These are phyloP conservation scores for Neurospora africana DNA, from an alignment of 495 filamentous ascomycete genomes.

Conservation along the genomic window DNA sequence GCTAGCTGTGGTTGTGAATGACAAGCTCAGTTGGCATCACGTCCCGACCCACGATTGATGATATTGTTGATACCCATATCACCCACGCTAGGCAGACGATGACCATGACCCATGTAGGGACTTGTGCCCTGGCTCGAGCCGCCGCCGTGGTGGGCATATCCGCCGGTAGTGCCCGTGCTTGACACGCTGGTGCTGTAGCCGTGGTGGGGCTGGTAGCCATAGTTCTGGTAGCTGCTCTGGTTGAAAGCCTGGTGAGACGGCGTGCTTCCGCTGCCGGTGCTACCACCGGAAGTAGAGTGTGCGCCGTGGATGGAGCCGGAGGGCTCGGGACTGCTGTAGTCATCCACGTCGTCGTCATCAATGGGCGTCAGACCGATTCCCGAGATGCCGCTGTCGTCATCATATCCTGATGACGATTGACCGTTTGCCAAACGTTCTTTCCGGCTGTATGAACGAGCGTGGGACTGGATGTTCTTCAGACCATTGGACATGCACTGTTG, in stretches of 20 bases:
- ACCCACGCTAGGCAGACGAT: conserved; percentile 37
- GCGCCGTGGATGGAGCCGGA: conserved; percentile 10
- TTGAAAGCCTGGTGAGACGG: conserved; percentile 16
- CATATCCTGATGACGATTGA: conserved; percentile 30
- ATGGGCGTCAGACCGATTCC: conserved; percentile 40
- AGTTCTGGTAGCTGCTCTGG: conserved; percentile 9
- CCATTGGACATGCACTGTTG: conserved; percentile 47
- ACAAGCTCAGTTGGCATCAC: conserved; percentile 2
- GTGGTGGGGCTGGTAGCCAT: conserved; percentile 22
- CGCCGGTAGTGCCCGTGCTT: conserved; percentile 21
- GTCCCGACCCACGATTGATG: conserved; percentile 34
- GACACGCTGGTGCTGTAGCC: conserved; percentile 33
- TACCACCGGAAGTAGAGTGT: conserved; percentile 25
- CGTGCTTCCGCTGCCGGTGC: conserved; percentile 22
- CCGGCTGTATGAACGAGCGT: conserved; percentile 39
- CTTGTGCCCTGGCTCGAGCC: conserved; percentile 26
- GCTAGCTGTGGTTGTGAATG: background rate
- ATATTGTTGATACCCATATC: conserved; percentile 49
- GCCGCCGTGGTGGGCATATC: conserved; percentile 5
- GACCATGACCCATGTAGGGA: conserved; percentile 36
- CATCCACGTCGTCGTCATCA: conserved; percentile 35
- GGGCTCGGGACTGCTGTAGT: conserved; percentile 37
- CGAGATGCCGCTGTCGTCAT: conserved; percentile 39
- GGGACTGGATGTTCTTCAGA: conserved; percentile 46
- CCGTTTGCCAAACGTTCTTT: conserved; percentile 40